These are phyloP conservation scores for Crithidia acanthocephali DNA, from an alignment of 208 protist genomes.

Conservation along the genomic window DNA sequence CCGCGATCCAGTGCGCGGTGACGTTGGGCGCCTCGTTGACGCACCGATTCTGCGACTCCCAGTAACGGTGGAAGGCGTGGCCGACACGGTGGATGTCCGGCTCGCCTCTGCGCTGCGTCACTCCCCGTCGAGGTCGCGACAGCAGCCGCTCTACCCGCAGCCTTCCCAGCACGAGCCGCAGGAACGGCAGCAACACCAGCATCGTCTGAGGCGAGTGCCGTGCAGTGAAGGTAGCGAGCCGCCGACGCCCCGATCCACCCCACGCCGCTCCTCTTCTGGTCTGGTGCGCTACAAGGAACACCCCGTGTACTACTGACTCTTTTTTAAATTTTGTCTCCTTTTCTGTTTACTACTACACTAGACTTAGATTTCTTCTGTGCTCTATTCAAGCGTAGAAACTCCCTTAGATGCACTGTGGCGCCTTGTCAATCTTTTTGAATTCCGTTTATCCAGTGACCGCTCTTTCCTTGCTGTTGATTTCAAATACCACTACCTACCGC, in stretches of 20 bases:
- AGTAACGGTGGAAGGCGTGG: constrained; percentile 31
- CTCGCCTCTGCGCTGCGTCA: constrained; percentile 31
- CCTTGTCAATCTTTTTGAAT: too few species aligned
- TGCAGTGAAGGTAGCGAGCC: not conserved
- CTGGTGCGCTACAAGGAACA: constrained; percentile 21
- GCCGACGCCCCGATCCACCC: not conserved
- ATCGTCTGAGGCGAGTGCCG: too few species aligned
- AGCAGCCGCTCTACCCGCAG: not conserved
- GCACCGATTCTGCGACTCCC: constrained; percentile 73
- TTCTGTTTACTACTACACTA: not conserved
- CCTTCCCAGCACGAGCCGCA: not conserved
- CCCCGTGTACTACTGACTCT: not conserved
- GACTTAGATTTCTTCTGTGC: not conserved
- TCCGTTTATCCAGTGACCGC: too few species aligned
- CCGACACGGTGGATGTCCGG: constrained; percentile 53
- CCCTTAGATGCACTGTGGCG: too few species aligned
- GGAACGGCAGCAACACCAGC: not conserved
- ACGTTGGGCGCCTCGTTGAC: constrained; percentile 11
- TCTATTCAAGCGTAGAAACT: too few species aligned
- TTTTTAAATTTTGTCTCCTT: not conserved
- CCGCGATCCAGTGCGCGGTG: constrained; percentile 29
- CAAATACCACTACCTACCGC: too few species aligned
- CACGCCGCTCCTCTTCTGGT: not conserved
- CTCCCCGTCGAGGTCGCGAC: not conserved
- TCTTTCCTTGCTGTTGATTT: too few species aligned